Base-by-base conservation (phyloP, 257 asterid species). In the Solanum bukasovii region DNA sequence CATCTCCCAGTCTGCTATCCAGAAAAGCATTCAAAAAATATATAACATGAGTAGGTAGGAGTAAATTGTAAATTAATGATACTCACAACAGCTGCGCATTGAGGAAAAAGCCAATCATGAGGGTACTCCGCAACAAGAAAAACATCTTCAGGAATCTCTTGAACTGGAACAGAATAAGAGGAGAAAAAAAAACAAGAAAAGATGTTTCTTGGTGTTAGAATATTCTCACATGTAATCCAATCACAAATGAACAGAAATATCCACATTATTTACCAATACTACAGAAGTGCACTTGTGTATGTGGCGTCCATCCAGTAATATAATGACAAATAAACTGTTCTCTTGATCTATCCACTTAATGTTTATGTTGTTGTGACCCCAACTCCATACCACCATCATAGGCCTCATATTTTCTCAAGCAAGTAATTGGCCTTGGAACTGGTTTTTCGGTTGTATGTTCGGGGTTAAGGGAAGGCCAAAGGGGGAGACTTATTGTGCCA, bases 61-160 rank as follows among this genome's bases (percentile, higher is more conserved):
- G 21, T 20, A 34, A n/a, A 46, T 42, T 23, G 74, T 33, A 37
- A 40, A 31, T n/a, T n/a, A n/a, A n/a, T n/a, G 71, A 31, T 89
- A 92, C 98, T 92, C 91, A 97, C 99, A 94, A 97, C 99, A 83
- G 99, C 98, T 13, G 99, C 94, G 78, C 99, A 97, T 87, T 91
- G 98, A 91, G 99, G 98, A 92, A 97, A 97, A 90, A 97, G 89
- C 99, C 99, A 96, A 91, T 97, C 99, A 73, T 97, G 99, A 87
- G 99, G 99, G 92, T 98, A 97, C 90, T 97, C 99, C 86, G 90
- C 91, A 1, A 97, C 93, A 82, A 93, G 94, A 93, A 92, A 96
- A 84, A 97, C 95, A 86, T 92, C 88, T 87, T 94, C 98, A 0
- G 99, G 98, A 59, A 95, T 94, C 87, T 91, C 94, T 33, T 94